A percentile compares a stretch with the other conserved stretches of the same genome.
Conservation (phyloP, 441 rosid species). For the Manihot esculenta region DNA sequence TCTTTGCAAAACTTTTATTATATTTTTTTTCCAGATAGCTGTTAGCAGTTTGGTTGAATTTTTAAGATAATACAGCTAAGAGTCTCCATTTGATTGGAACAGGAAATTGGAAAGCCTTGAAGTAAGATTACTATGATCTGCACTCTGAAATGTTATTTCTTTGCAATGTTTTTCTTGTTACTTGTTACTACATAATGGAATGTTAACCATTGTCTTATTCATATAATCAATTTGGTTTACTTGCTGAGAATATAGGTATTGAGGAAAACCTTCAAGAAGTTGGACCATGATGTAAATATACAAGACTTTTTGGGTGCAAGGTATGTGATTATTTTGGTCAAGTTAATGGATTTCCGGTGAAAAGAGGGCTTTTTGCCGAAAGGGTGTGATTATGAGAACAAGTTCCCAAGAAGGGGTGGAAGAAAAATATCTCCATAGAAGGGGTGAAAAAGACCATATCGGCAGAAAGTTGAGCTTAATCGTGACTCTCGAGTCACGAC, state of each 20-base stretch:
- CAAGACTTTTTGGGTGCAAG: conserved; percentile 62
- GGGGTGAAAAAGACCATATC: too few relatives aligned
- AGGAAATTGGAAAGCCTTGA: conserved; percentile 82
- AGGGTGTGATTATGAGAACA: too few relatives aligned
- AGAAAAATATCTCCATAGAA: too few relatives aligned
- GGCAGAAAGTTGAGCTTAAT: too few relatives aligned
- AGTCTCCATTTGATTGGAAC: conserved; percentile 30
- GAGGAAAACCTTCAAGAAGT: conserved; percentile 68
- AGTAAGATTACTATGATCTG: conserved; percentile 40
- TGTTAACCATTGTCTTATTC: conserved; percentile 3
- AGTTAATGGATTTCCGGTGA: conserved; percentile 1
- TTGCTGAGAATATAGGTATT: conserved; percentile 62
- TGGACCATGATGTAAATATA: conserved; percentile 72
- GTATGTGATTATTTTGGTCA: conserved; percentile 35
- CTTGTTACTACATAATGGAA: conserved; percentile 4
- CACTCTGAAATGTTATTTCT: conserved; percentile 9
- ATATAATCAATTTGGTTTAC: conserved; percentile 23
- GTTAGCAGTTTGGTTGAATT: conserved; percentile 8
- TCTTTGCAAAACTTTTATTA: conserved; percentile 1
- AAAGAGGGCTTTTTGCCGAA: too few relatives aligned
- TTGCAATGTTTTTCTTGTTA: not conserved
- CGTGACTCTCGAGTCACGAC: too few relatives aligned
- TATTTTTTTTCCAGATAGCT: not conserved
- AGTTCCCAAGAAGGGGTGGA: too few relatives aligned
- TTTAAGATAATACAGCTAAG: conserved; percentile 6